Evolutionary conservation across 2,329 filamentous ascomycete species (phyloP), one percentile per base, ranked within the genome.

Genomic region (Coccinonectria pachysandricola): DNA sequence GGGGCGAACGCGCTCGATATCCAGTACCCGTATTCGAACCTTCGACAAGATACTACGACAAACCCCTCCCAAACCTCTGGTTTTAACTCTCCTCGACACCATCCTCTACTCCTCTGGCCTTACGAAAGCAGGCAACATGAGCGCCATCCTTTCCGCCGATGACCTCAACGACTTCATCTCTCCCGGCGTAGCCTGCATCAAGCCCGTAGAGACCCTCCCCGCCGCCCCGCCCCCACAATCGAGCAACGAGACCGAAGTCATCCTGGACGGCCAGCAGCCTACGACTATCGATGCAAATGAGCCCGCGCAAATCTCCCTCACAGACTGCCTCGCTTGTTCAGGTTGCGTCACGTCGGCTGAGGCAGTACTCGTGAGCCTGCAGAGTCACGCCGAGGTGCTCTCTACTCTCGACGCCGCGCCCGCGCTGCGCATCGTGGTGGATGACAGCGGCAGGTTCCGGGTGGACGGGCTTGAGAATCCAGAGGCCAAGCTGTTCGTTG

Each of bases 121-220:
- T n/a, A n/a, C n/a, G n/a, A n/a, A 19, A 19, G 17, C 10, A 7
- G 17, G 42, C 40, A 65, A 54, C 37, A 98, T 98, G 91, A 94
- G 86, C 53, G 91, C 91, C 37, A 98, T 98, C 48, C 79, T 98
- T 47, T 96, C 87, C 30, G 79, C 81, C 48, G 88, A 98, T 64
- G 87, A 95, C 55, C 68, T 98, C 35, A 98, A 98, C 65, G 91
- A 98, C 66, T 98, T 98, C 62, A 98, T 98, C 53, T 91, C 83
- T 31, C 91, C 91, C 9, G 87, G 88, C 36, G 87, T 98, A 49
- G 91, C 91, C 37, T 98, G 91, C 60, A 96, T 98, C 57, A 96
- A 98, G 51, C 91, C 91, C 15, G 71, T 98, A 52, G 91, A 98
- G 56, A 92, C 85, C 3, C 72, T 98, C 9, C 88, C 91, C 3